These are phyloP conservation scores for Saccharomycopsis javanensis DNA, from an alignment of 805 yeast species.

Conservation along the genomic window DNA sequence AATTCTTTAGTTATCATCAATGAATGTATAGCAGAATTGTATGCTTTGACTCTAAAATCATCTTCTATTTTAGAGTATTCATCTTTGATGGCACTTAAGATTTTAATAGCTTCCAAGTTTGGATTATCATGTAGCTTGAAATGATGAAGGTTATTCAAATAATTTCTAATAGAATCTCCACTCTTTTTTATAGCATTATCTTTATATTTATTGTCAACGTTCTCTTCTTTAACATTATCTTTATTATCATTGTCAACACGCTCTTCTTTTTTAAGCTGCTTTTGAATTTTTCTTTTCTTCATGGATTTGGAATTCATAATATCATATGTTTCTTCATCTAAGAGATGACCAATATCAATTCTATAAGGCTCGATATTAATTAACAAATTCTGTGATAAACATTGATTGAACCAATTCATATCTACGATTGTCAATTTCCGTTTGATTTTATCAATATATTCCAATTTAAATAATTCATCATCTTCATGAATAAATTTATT, in stretches of 20 bases:
- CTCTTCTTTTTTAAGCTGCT: neutral
- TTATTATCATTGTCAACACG: neutral
- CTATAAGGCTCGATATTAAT: neutral
- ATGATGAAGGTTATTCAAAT: neutral
- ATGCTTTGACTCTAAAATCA: constrained; percentile 32
- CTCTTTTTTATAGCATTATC: neutral
- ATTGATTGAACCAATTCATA: neutral
- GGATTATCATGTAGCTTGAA: constrained; percentile 6
- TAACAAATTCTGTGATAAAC: neutral
- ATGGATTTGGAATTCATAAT: neutral
- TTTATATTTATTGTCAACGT: neutral
- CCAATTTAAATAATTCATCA: neutral
- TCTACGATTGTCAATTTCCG: neutral
- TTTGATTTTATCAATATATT: neutral
- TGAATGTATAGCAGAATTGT: constrained; percentile 35
- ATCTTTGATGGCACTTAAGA: constrained; percentile 6
- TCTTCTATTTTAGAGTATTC: constrained; percentile 28
- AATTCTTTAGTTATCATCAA: constrained; percentile 25
- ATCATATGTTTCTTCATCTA: neutral
- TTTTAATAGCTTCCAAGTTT: constrained; percentile 13
- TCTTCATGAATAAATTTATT: neutral
- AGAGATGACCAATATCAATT: neutral
- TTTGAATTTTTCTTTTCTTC: neutral
- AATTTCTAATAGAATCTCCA: neutral
- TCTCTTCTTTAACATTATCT: too few species aligned